These are phyloP conservation scores for Bisporella sp. DNA, from an alignment of 2,329 filamentous ascomycete species.

Conservation along the genomic window DNA sequence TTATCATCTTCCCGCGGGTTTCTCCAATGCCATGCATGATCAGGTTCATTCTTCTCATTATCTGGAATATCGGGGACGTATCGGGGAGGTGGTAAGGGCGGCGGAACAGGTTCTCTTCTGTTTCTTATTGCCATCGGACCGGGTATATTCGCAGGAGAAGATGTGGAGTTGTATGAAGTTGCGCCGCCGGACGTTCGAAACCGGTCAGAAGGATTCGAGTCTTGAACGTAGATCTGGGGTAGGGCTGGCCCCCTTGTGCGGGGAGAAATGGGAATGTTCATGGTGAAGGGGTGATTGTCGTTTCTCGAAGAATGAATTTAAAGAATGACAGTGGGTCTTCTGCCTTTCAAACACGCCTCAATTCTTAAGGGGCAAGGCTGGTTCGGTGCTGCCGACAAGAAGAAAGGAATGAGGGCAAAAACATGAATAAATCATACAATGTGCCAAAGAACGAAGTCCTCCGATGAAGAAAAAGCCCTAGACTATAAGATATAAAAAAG, in stretches of 20 bases:
- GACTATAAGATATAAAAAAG: neutral
- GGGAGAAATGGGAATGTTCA: constrained; percentile 34
- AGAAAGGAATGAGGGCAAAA: neutral
- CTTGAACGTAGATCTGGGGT: constrained; percentile 36
- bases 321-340: constrained; percentile 5
- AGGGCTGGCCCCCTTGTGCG: constrained; percentile 20
- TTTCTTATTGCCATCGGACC: constrained; percentile 58
- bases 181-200: constrained; percentile 20
- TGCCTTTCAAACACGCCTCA: constrained; percentile 8
- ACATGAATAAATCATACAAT: neutral
- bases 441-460: no score
- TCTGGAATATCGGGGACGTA: constrained; percentile 45
- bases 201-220: constrained; percentile 29
- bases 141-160: constrained; percentile 33
- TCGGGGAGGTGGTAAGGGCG: constrained; percentile 57
- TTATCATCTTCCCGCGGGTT: constrained; percentile 43
- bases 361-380: constrained; percentile 18
- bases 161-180: constrained; percentile 20
- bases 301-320: constrained; percentile 4
- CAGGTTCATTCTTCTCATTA: constrained; percentile 50
- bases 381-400: constrained; percentile 17
- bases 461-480: no score
- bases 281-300: constrained; percentile 15
- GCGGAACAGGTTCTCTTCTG: constrained; percentile 44
- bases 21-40: constrained; percentile 52